These are phyloP conservation scores for Citrus maxima DNA, from an alignment of 345 rosid species.

Conservation along the genomic window DNA sequence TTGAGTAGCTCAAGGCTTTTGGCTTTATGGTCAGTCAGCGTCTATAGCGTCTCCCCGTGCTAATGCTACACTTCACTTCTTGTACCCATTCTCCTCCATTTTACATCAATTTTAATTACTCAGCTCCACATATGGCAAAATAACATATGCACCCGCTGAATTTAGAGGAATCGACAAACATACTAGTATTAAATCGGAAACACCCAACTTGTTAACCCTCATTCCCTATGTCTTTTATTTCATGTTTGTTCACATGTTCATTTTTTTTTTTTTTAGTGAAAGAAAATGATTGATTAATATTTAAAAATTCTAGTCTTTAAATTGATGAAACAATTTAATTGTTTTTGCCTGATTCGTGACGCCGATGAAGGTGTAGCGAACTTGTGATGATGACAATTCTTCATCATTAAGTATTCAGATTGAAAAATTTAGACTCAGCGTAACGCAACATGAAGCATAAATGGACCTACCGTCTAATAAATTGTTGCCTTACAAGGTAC, in stretches of 20 bases:
- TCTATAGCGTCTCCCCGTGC: conserved; percentile 11
- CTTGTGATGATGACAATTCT: background rate
- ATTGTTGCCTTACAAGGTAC: too few species aligned
- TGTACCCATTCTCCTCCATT: background rate
- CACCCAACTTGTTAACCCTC: background rate
- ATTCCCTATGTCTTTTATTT: background rate
- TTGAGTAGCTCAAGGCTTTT: conserved; percentile 24
- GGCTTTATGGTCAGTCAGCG: conserved; percentile 17
- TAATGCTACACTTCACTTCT: background rate
- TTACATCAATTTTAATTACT: background rate
- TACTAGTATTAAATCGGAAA: too few species aligned
- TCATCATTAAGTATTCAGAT: too few species aligned
- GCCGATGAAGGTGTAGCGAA: background rate
- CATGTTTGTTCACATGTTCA: too few species aligned
- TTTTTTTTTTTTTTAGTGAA: too few species aligned
- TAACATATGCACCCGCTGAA: background rate
- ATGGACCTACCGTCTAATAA: too few species aligned
- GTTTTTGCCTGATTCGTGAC: background rate
- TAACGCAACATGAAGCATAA: too few species aligned
- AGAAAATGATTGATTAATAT: too few species aligned
- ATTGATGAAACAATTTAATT: too few species aligned
- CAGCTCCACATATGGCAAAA: too few species aligned
- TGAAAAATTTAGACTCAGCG: too few species aligned
- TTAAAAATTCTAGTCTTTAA: too few species aligned
- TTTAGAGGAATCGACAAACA: background rate